phyloP scores from a whole-genome alignment of 1,284 basidiomycete genomes.

The Apiotrichum montevideense region DNA sequence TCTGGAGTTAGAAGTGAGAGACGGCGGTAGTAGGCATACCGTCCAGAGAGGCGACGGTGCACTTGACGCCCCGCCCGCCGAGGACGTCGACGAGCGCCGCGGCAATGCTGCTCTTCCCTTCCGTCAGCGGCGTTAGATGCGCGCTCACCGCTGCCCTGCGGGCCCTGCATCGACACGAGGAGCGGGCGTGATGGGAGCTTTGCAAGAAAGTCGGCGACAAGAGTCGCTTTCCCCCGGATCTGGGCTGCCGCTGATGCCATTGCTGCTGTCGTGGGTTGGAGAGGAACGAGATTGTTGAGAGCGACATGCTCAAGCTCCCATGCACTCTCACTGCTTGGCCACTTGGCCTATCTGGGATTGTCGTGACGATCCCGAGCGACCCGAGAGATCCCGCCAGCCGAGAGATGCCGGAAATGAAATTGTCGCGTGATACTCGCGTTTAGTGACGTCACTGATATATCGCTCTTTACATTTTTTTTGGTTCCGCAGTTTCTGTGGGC shows the following conservation, averaged over 20 bases:
- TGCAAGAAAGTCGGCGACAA: not conserved
- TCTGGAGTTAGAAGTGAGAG: conserved; percentile 15
- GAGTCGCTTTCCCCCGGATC: not conserved
- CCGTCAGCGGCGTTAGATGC: not conserved
- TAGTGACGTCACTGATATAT: too few species aligned
- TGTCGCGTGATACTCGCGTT: too few species aligned
- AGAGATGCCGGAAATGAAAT: too few species aligned
- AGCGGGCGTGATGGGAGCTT: not conserved
- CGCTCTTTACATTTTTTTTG: too few species aligned
- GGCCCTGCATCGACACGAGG: conserved; percentile 14
- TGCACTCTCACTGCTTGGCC: too few species aligned
- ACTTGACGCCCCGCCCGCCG: not conserved
- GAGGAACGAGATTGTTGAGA: too few species aligned
- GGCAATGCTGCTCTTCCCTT: conserved; percentile 15
- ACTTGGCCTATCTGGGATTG: too few species aligned
- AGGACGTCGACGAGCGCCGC: conserved; percentile 6
- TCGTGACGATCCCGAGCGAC: too few species aligned
- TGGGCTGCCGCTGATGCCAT: not conserved
- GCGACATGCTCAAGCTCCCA: too few species aligned
- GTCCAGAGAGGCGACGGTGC: conserved; percentile 13
- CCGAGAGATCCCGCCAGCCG: too few species aligned
- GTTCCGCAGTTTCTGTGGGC: too few species aligned
- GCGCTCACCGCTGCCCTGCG: conserved; percentile 7
- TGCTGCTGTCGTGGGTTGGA: not conserved
- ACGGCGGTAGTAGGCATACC: not conserved